Conservation (phyloP, 2,329 filamentous ascomycete species). For the Botrytis galanthina region DNA sequence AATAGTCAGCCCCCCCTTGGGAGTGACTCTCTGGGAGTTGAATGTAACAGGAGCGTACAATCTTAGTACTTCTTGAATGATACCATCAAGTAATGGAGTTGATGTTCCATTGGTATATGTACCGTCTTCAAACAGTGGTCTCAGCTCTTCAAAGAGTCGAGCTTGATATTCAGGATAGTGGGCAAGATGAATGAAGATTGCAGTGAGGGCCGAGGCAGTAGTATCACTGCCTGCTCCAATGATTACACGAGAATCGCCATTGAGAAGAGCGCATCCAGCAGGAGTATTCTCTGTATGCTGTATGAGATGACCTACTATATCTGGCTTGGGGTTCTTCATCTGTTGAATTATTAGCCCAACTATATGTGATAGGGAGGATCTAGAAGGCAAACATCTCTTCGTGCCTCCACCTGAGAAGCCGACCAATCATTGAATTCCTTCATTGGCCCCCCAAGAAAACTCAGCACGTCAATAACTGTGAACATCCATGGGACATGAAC, state of each 20-base stretch:
- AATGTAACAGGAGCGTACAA: slow-evolving; percentile 24
- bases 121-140: slow-evolving; percentile 12
- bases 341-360: neutral
- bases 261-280: slow-evolving; percentile 17
- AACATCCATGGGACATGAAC: slow-evolving; percentile 7
- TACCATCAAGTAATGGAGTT: neutral
- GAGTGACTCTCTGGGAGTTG: slow-evolving; percentile 22
- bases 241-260: slow-evolving; percentile 33
- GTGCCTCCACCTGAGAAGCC: slow-evolving; percentile 21
- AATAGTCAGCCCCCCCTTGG: neutral
- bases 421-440: slow-evolving; percentile 23
- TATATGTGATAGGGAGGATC: no score
- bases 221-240: slow-evolving; percentile 46
- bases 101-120: slow-evolving; percentile 21
- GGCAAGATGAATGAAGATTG: slow-evolving; percentile 41
- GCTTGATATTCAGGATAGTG: slow-evolving; percentile 20
- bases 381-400: slow-evolving; percentile 22
- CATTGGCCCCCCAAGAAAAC: slow-evolving; percentile 16
- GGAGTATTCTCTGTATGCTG: slow-evolving; percentile 22
- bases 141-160: slow-evolving; percentile 26
- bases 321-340: slow-evolving; percentile 22
- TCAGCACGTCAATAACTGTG: slow-evolving; percentile 18
- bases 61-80: slow-evolving; percentile 28
- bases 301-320: slow-evolving; percentile 26
- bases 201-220: slow-evolving; percentile 42